Evolutionary conservation across 2,329 filamentous ascomycete genomes (phyloP), one percentile per base, ranked within the genome.

Genomic region (Verticillium zaregamsianum): DNA sequence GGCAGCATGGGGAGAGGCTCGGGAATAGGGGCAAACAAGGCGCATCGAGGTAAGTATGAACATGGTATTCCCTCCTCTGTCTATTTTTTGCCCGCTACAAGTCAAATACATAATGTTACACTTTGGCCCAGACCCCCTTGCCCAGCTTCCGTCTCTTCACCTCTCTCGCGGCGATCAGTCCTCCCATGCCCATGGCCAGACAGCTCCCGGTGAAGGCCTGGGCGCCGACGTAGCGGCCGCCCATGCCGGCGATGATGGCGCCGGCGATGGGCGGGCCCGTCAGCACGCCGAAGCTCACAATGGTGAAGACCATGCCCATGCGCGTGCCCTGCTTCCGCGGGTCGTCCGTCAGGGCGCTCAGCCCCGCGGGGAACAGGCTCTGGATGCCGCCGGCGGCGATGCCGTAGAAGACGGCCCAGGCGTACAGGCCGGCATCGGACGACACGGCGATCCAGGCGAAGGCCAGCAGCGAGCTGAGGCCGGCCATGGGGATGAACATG

Each of bases 371-470:
- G 67, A 91, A 90, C 12, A 92, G 70, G 7, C 82, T 82, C 72
- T 91, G 88, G 56, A 91, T 83, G 0, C 80, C 86, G 0, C 86
- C 87, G 0, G 82, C 85, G 2, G 82, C 82, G 57, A 90, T 77
- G 1, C 90, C 90, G 68, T 89, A 90, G 61, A 88, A 78, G 0
- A 80, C 75, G 0, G 84, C 76, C 80, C 90, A 92, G 1, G 77
- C 79, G 68, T 90, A 90, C 32, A 91, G 74, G 0, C 82, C 81
- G 0, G 74, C 57, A 0, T 80, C 71, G 17, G 74, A 74, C 1
- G 70, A 64, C 7, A 92, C 84, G 1, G 78, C 82, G 20, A 84
- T 82, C 88, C 88, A 91, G 66, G 76, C 77, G 62, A 84, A 83
- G 20, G 83, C 68, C 23, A 79, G 72, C 0, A 81, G 57, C 17